Evolutionary conservation across 2,329 filamentous ascomycete species (phyloP), one percentile per base, ranked within the genome.

Genomic region (Sporothrix globosa): DNA sequence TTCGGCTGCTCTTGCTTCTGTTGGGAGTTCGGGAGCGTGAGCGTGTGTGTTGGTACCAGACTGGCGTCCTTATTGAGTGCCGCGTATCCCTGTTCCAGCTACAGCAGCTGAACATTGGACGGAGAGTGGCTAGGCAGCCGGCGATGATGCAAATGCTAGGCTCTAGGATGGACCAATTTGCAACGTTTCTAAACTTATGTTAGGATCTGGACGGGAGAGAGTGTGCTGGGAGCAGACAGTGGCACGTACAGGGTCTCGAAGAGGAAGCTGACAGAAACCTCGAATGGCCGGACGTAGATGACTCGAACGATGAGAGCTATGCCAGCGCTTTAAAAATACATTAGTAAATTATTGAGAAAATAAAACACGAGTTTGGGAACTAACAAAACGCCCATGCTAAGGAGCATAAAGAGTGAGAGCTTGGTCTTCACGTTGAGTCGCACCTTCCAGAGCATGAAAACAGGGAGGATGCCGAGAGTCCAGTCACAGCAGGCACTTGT

Each of bases 321-420:
- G 2, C 80, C 81, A 30, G 80, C 80, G 56, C 81, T 82, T 54
- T 6, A 1, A n/a, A 53, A 39, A 2, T 2, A 2, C 10, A 24
- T 52, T 11, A 65, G 56, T 3, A 14, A 13, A 5, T 10, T 24
- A 9, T 3, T 0, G n/a, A 17, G 1, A 30, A 11, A 6, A 6
- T 5, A 56, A 34, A 7, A 19, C n/a, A 14, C 27, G 21, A 24
- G 34, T 34, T 9, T 7, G 34, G 34, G 5, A 34, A 76, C 80
- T 76, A 77, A 86, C 83, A 86, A 75, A 71, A 84, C 80, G 14
- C 81, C 85, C 77, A 87, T 81, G 53, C 82, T 80, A 2, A 87
- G 75, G 63, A 88, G 80, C 2, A 81, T 73, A 4, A 80, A 81
- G 39, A 87, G 79, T 19, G 81, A 78, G 6, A 81, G 68, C 73